Percentiles rank a stretch among this genome's conserved stretches.
phyloP scores from a whole-genome alignment of 2,329 filamentous ascomycete species.

The Fusarium sp. region DNA sequence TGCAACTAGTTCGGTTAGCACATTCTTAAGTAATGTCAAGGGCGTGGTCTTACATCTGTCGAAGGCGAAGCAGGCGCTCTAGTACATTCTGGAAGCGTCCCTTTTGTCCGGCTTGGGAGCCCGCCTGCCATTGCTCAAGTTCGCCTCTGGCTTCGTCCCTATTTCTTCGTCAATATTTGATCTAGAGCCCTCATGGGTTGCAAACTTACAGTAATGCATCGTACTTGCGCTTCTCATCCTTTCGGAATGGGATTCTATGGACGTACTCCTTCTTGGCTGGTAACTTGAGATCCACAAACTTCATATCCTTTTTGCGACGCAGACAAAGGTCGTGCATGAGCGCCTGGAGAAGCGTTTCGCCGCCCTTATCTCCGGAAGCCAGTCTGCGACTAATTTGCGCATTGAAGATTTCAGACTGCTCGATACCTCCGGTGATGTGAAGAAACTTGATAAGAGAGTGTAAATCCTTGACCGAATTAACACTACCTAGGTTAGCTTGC shows the following conservation, averaged over 20 bases:
- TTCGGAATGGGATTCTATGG: conserved; percentile 77
- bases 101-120: conserved; percentile 54
- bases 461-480: conserved; percentile 84
- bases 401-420: conserved; percentile 79
- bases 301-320: conserved; percentile 87
- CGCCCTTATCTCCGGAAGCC: conserved; percentile 64
- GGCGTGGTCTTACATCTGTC: conserved; percentile 69
- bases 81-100: conserved; percentile 79
- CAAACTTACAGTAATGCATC: conserved; percentile 71
- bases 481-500: conserved; percentile 53
- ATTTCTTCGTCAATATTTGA: neutral
- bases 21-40: too few relatives aligned
- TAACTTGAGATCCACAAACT: conserved; percentile 83
- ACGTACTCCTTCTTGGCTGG: conserved; percentile 82
- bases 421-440: conserved; percentile 78
- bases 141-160: conserved; percentile 80
- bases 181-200: rapidly evolving
- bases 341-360: conserved; percentile 74
- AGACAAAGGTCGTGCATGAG: conserved; percentile 86
- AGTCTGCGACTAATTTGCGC: conserved; percentile 71
- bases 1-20: conserved; percentile 65
- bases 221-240: conserved; percentile 82
- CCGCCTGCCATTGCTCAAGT: conserved; percentile 68
- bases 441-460: conserved; percentile 84
- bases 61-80: conserved; percentile 82